Conservation (phyloP, 2,329 filamentous ascomycete species). For the Penicillium hordei region DNA sequence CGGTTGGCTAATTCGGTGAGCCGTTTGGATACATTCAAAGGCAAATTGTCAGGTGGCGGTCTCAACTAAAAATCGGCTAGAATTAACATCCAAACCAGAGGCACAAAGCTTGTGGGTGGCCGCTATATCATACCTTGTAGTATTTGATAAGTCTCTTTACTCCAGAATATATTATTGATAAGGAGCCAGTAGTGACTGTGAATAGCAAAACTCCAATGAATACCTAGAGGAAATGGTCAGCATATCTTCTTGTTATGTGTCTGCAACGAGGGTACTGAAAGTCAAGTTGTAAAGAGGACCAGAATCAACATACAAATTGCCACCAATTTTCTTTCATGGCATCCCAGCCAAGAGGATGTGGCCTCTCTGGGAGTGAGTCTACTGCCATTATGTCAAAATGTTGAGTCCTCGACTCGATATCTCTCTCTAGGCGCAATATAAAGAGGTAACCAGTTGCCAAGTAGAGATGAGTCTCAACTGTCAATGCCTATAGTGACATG, state of each 20-base stretch:
- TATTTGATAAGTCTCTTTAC: slow-evolving; percentile 23
- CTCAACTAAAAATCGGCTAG: slow-evolving; percentile 23
- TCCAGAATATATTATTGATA: slow-evolving; percentile 33
- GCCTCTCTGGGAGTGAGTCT: slow-evolving; percentile 19
- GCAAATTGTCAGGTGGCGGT: slow-evolving; percentile 23
- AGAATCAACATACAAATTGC: slow-evolving; percentile 40
- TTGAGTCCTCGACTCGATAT: slow-evolving; percentile 2
- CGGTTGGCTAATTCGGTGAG: slow-evolving; percentile 26
- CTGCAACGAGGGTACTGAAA: not conserved
- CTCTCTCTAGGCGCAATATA: not conserved
- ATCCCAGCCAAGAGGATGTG: slow-evolving; percentile 35
- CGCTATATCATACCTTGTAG: slow-evolving; percentile 28
- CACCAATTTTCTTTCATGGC: slow-evolving; percentile 43
- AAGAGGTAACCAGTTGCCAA: not conserved
- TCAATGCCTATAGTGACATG: slow-evolving; percentile 3
- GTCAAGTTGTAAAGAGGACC: slow-evolving; percentile 8
- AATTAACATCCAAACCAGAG: not conserved
- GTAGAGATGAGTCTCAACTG: not conserved
- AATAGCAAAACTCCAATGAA: slow-evolving; percentile 37
- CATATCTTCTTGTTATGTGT: slow-evolving; percentile 13
- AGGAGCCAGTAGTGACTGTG: slow-evolving; percentile 29
- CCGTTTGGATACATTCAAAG: slow-evolving; percentile 23
- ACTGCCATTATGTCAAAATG: slow-evolving; percentile 28
- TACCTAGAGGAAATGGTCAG: slow-evolving; percentile 26
- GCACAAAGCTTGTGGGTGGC: not conserved